Conservation (phyloP, 2,329 filamentous ascomycete genomes). For the Trichoderma pleuroti region DNA sequence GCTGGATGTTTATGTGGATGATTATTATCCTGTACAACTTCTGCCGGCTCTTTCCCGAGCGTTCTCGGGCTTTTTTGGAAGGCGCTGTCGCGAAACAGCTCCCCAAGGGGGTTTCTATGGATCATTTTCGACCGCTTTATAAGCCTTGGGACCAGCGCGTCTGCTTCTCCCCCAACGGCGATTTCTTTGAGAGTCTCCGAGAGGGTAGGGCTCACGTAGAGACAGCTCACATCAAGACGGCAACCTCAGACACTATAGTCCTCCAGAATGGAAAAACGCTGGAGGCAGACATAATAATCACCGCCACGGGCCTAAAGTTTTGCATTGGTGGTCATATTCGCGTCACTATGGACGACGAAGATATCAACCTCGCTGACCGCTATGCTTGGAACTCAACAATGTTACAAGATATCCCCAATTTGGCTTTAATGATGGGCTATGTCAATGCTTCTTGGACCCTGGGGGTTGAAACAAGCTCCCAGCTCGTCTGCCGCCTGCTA, state of each 20-base stretch:
- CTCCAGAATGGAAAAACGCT: conserved; percentile 39
- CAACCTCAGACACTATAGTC: conserved; percentile 38
- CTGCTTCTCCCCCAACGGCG: conserved; percentile 51
- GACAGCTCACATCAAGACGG: conserved; percentile 44
- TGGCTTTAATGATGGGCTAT: conserved; percentile 55
- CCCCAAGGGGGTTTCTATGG: conserved; percentile 31
- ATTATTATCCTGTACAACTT: conserved; percentile 36
- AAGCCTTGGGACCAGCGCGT: conserved; percentile 66
- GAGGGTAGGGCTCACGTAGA: conserved; percentile 39
- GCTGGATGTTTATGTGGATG: conserved; percentile 40
- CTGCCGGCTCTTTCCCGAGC: conserved; percentile 20
- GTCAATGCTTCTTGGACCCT: conserved; percentile 60
- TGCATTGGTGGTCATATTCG: conserved; percentile 51
- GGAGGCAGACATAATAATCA: conserved; percentile 59
- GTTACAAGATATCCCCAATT: conserved; percentile 54
- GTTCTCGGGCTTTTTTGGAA: conserved; percentile 50
- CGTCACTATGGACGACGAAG: conserved; percentile 48
- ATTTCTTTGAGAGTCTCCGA: conserved; percentile 43
- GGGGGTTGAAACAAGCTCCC: conserved; percentile 45
- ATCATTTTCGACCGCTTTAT: conserved; percentile 52
- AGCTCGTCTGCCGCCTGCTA: not conserved
- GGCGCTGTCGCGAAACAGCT: conserved; percentile 42
- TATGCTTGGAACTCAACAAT: conserved; percentile 59
- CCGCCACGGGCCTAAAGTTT: conserved; percentile 60
- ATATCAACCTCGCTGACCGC: conserved; percentile 41